A percentile compares a stretch with the other conserved stretches of the same genome.
Evolutionary conservation across 441 rosid species (phyloP).

Genomic region (Mallotus japonicus): DNA sequence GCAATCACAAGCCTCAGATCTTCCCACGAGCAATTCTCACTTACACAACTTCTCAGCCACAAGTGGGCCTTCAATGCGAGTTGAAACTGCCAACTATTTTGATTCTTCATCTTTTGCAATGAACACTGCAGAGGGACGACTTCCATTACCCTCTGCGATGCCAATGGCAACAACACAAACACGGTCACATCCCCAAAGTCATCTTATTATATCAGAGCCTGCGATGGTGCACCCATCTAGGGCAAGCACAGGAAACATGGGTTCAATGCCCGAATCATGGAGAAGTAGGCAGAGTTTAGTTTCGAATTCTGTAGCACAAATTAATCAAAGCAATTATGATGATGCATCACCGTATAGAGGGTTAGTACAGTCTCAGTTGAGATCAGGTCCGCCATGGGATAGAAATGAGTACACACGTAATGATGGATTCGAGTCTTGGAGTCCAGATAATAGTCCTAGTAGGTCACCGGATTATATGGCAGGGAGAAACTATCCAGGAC

Average conservation of each 20-base stretch:
- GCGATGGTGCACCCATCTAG: constrained; percentile 31
- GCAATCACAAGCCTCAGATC: constrained; percentile 19
- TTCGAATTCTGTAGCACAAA: constrained; percentile 37
- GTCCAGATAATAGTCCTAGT: constrained; percentile 78
- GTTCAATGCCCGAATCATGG: constrained; percentile 48
- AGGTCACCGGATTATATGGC: constrained; percentile 31
- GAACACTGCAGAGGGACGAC: constrained; percentile 26
- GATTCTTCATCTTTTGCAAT: constrained; percentile 15
- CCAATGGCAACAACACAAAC: constrained; percentile 19
- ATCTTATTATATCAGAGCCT: constrained; percentile 29
- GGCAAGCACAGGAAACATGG: constrained; percentile 38
- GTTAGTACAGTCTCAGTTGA: constrained; percentile 31
- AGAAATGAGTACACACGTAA: constrained; percentile 38
- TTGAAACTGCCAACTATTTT: constrained; percentile 20
- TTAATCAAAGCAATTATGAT: constrained; percentile 38
- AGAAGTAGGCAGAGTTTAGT: constrained; percentile 43
- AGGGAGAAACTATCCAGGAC: constrained; percentile 43
- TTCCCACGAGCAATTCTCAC: background rate
- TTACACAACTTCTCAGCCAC: constrained; percentile 21
- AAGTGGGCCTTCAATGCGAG: constrained; percentile 27
- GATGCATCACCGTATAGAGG: constrained; percentile 31
- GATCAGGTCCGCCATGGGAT: constrained; percentile 36
- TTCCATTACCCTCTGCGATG: constrained; percentile 20
- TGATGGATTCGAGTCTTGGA: constrained; percentile 81
- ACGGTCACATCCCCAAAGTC: constrained; percentile 33